These are phyloP conservation scores for Cymbopogon flexuosus DNA, from an alignment of 202 grass and related monocot genomes.

Conservation along the genomic window DNA sequence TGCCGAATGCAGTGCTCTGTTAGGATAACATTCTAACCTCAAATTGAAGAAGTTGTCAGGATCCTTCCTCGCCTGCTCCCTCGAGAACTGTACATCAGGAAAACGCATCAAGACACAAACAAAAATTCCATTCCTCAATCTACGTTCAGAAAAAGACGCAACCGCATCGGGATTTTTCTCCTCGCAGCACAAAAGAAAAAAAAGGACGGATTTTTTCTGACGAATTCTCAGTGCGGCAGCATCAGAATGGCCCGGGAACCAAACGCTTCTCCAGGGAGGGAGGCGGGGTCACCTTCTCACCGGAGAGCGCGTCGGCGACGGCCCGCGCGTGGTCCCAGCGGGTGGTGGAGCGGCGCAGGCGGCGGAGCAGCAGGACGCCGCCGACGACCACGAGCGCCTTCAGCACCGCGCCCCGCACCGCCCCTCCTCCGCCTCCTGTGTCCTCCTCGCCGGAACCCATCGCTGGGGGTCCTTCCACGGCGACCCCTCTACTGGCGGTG, in stretches of 20 bases:
- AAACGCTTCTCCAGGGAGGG: background rate
- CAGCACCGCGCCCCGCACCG: constrained; percentile 57
- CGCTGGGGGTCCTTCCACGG: too few relatives aligned
- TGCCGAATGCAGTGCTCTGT: background rate
- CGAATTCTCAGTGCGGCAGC: background rate
- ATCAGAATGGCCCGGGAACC: background rate
- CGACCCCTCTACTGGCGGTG: too few relatives aligned
- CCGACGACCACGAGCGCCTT: constrained; percentile 81
- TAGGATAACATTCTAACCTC: constrained; percentile 41
- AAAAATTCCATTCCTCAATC: background rate
- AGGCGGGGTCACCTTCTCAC: constrained; percentile 51
- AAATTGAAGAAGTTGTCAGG: constrained; percentile 85
- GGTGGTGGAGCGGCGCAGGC: constrained; percentile 85
- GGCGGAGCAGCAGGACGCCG: constrained; percentile 65
- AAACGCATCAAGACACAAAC: constrained; percentile 12
- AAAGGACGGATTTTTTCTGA: background rate
- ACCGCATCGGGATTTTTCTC: background rate
- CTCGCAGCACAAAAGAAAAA: background rate
- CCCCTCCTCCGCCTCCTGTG: constrained; percentile 34
- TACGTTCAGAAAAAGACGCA: background rate
- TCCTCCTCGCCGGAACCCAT: constrained; percentile 33
- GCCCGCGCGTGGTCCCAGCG: constrained; percentile 84
- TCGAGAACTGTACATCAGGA: constrained; percentile 65
- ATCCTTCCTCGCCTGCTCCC: constrained; percentile 86
- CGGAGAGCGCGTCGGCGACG: constrained; percentile 72